Evolutionary conservation across 2,329 filamentous ascomycete genomes (phyloP).

Genomic region (Diaporthe sp.): DNA sequence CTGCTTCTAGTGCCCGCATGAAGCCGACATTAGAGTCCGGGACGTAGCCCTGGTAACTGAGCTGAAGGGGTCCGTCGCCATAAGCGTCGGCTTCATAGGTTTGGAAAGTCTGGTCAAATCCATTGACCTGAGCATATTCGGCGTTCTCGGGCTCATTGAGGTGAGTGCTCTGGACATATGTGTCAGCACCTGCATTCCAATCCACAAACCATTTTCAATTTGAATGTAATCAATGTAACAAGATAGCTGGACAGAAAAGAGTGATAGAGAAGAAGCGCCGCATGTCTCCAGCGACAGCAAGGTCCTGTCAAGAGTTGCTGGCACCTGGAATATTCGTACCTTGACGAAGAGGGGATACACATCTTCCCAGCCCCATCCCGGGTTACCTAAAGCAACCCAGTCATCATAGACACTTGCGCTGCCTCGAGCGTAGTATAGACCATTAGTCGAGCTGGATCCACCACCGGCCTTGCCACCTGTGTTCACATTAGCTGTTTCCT

Average conservation of each 20-base stretch:
- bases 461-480: constrained; percentile 42
- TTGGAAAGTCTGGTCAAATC: constrained; percentile 45
- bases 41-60: constrained; percentile 42
- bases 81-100: constrained; percentile 45
- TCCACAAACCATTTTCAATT: neutral
- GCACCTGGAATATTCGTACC: constrained; percentile 32
- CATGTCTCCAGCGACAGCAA: neutral
- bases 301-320: neutral
- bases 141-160: constrained; percentile 43
- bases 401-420: constrained; percentile 48
- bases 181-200: neutral
- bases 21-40: constrained; percentile 36
- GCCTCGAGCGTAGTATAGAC: constrained; percentile 49
- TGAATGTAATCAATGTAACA: too few relatives aligned
- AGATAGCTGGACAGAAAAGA: neutral
- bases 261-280: neutral
- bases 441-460: constrained; percentile 49
- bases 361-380: constrained; percentile 49
- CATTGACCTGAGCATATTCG: constrained; percentile 34
- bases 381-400: constrained; percentile 49
- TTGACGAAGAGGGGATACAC: constrained; percentile 44
- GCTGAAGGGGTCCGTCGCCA: constrained; percentile 44
- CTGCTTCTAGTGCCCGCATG: constrained; percentile 41
- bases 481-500: neutral
- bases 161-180: constrained; percentile 33